A percentile compares a stretch with the other conserved stretches of the same genome.
phyloP scores from a whole-genome alignment of 805 yeast genomes.

The Geotrichum ghanense region DNA sequence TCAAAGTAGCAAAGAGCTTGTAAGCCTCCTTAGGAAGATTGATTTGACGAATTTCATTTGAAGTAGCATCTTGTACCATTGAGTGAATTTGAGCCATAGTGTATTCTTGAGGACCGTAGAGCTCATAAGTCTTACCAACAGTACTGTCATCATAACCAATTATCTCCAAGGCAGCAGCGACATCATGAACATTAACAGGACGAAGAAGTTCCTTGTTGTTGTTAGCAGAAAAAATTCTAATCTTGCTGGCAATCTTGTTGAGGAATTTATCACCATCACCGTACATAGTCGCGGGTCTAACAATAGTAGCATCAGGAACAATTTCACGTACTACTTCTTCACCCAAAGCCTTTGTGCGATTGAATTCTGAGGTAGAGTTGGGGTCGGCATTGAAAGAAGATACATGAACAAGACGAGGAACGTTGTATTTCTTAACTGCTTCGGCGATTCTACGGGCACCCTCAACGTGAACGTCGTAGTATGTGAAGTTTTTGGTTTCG shows the following conservation, averaged over 20 bases:
- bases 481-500: constrained; percentile 66
- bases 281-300: constrained; percentile 72
- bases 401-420: constrained; percentile 66
- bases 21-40: constrained; percentile 33
- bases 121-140: constrained; percentile 62
- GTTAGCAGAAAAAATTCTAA: constrained; percentile 55
- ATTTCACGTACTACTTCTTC: constrained; percentile 60
- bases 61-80: constrained; percentile 53
- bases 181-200: constrained; percentile 71
- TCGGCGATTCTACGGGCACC: constrained; percentile 67
- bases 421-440: constrained; percentile 57
- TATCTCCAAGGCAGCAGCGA: constrained; percentile 65
- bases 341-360: constrained; percentile 69
- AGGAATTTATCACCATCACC: constrained; percentile 66
- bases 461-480: constrained; percentile 77
- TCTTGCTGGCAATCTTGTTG: constrained; percentile 44
- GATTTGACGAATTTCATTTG: constrained; percentile 28
- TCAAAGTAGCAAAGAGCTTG: constrained; percentile 25
- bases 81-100: constrained; percentile 53
- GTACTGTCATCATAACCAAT: constrained; percentile 78
- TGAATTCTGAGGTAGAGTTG: constrained; percentile 54
- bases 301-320: constrained; percentile 68
- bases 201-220: constrained; percentile 47
- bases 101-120: constrained; percentile 60
- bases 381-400: constrained; percentile 69